Evolutionary conservation across 2,329 filamentous ascomycete genomes (phyloP).

Genomic region (Dryadomyces quercus-mongolicae): DNA sequence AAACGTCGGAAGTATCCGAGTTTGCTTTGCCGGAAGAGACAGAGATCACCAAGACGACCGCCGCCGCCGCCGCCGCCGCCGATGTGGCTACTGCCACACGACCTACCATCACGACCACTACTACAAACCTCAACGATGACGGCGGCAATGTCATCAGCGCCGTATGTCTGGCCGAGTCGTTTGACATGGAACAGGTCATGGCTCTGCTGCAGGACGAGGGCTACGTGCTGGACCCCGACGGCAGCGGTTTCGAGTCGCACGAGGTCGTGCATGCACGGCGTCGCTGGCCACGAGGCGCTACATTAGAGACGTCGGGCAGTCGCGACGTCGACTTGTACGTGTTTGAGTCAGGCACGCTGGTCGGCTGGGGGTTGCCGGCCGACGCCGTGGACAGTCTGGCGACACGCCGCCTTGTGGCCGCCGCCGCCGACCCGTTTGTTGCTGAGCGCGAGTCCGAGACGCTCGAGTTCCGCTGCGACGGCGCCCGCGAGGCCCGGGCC

Average conservation of each 20-base stretch:
- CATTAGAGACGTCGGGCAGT: neutral
- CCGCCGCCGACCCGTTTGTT: conserved; percentile 51
- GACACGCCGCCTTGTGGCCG: conserved; percentile 59
- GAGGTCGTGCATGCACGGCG: conserved; percentile 53
- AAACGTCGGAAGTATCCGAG: neutral
- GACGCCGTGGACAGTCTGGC: conserved; percentile 58
- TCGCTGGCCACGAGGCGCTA: neutral
- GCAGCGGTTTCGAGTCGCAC: conserved; percentile 45
- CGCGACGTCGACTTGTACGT: conserved; percentile 82
- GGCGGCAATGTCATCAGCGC: conserved; percentile 40
- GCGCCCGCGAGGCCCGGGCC: conserved; percentile 44
- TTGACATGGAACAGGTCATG: conserved; percentile 49
- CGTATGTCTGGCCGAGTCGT: conserved; percentile 50
- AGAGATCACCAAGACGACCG: neutral
- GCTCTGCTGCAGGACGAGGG: conserved; percentile 45
- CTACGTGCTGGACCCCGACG: conserved; percentile 50
- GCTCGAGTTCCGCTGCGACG: conserved; percentile 74
- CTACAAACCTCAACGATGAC: conserved; percentile 11
- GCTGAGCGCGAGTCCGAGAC: conserved; percentile 72
- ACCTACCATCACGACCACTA: conserved; percentile 10
- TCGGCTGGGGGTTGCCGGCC: conserved; percentile 79
- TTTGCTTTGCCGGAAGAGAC: too few species aligned
- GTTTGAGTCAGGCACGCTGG: conserved; percentile 87
- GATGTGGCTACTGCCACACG: neutral
- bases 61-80: neutral